phyloP scores from a whole-genome alignment of 1,284 basidiomycete species.

The Xerocomus nothofagi region DNA sequence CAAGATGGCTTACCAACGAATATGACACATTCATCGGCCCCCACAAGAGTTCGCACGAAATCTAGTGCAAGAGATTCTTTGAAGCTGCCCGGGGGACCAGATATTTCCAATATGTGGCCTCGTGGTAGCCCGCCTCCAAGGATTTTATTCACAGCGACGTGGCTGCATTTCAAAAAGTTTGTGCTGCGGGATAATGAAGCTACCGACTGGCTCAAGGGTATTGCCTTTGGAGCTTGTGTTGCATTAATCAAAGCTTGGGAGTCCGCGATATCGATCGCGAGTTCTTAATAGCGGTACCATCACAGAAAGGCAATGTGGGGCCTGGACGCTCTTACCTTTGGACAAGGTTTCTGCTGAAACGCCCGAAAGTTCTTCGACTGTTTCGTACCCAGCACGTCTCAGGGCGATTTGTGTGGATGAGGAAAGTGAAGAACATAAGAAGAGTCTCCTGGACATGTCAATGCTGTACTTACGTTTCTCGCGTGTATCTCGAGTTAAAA shows the following conservation, averaged over 20 bases:
- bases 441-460: conserved; percentile 35
- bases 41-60: conserved; percentile 48
- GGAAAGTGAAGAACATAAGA: conserved; percentile 31
- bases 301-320: not conserved
- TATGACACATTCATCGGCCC: conserved; percentile 49
- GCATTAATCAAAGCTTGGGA: conserved; percentile 45
- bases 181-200: conserved; percentile 42
- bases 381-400: conserved; percentile 51
- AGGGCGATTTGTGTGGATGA: conserved; percentile 38
- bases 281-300: conserved; percentile 37
- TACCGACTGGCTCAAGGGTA: conserved; percentile 57
- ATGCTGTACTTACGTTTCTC: conserved; percentile 1
- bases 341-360: conserved; percentile 44
- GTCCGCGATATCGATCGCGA: conserved; percentile 44
- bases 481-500: no score
- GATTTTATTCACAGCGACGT: conserved; percentile 52
- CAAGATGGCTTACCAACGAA: conserved; percentile 54
- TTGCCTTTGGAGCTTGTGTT: conserved; percentile 35
- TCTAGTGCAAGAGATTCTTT: conserved; percentile 56
- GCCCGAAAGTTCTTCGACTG: conserved; percentile 44
- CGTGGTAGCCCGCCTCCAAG: conserved; percentile 59
- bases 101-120: conserved; percentile 67
- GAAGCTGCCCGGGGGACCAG: conserved; percentile 68
- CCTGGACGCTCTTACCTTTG: conserved; percentile 38
- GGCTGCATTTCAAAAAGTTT: conserved; percentile 36